Base-by-base conservation (phyloP, 2,329 filamentous ascomycete genomes). In the Fusarium buharicum region DNA sequence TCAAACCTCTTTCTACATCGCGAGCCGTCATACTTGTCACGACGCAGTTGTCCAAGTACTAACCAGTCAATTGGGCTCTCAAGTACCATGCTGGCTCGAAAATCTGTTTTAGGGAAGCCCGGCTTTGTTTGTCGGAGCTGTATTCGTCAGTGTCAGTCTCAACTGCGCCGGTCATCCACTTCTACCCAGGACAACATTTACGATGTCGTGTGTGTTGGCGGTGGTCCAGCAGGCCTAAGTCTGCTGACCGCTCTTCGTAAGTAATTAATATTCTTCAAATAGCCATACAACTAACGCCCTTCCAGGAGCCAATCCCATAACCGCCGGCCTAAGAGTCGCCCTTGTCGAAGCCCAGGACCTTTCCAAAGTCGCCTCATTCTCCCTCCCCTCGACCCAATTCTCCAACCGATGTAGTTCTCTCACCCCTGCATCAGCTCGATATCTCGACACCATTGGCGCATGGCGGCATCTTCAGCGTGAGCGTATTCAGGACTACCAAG, bases 371-470 rank as follows among this genome's bases (percentile, higher is more conserved):
- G 84, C 84, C 45, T 78, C 84, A 20, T 92, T 89, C 81, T 85
- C 85, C 49, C 86, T 90, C 8, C 86, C 87, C 3, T 75, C 84
- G 7, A 84, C 86, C 48, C 82, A 86, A 68, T 99, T 89, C 79
- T 97, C 94, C 57, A 98, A 99, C 79, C 89, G 95, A 72, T 97
- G 94, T 79, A 97, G 92, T 80, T 98, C 94, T 45, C 83, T 99
- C 53, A 99, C 95, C 1, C 94, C 94, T 0, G 85, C 90, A 0
- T 97, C 93, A 1, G 90, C 92, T n/a, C 84, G 82, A 4, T 97
- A 95, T 71, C 84, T 98, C 62, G 83, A 91, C 72, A 81, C 84
- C 5, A 95, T 96, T 59, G 95, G 94, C 31, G 93, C 90, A 45
- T 98, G 94, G 95, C 73, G 82, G 7, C 87, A 96, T 72, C 80